A percentile compares a stretch with the other conserved stretches of the same genome.
Conservation (phyloP, 1,139 yeast genomes). For the Hanseniaspora uvarum region DNA sequence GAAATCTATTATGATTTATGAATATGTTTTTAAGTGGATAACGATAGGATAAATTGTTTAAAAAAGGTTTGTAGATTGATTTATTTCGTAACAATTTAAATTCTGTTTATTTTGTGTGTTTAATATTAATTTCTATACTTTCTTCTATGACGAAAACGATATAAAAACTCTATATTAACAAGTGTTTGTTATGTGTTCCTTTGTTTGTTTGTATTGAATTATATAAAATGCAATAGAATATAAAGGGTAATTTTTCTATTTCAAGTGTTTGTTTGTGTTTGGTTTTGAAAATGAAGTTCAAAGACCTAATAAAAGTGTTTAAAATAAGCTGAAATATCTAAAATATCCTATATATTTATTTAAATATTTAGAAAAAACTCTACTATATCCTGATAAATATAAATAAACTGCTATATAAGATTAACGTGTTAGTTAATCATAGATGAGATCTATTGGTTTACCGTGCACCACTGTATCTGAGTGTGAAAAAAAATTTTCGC, state of each 20-base stretch:
- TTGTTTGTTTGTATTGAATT: not conserved
- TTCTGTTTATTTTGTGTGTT: not conserved
- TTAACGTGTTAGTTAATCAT: not conserved
- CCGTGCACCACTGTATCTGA: not conserved
- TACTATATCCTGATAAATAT: no score
- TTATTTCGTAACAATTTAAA: not conserved
- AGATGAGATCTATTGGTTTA: not conserved
- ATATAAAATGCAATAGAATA: not conserved
- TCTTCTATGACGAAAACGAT: not conserved
- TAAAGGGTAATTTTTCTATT: not conserved
- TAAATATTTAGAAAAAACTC: no score
- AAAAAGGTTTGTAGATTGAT: not conserved
- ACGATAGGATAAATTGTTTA: not conserved
- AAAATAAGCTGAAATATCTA: no score
- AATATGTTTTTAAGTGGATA: not conserved
- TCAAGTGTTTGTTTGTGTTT: conserved; percentile 2
- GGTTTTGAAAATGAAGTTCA: not conserved
- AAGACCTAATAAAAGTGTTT: no score
- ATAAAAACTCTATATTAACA: not conserved
- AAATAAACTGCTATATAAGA: no score
- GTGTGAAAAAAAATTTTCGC: not conserved
- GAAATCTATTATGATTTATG: not conserved
- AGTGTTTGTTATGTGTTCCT: not conserved
- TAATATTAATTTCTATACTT: not conserved
- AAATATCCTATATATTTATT: no score